These are phyloP conservation scores for Paspalum notatum DNA, from an alignment of 176 grass and related monocot species.

Conservation along the genomic window DNA sequence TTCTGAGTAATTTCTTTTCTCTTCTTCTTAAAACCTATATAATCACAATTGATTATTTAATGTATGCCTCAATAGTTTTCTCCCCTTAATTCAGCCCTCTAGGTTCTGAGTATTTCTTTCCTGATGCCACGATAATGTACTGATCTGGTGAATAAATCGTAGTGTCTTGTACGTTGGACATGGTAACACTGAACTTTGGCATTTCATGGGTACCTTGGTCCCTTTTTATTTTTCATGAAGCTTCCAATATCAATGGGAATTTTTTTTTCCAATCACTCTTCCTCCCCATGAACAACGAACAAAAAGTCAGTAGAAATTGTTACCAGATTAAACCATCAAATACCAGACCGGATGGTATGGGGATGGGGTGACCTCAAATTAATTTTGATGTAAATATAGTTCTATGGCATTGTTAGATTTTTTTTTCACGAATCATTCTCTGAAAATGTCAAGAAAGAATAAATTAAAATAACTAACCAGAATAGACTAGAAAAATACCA, in stretches of 20 bases:
- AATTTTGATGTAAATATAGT: no score
- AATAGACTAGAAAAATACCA: no score
- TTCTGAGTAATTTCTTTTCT: background rate
- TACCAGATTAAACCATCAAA: no score
- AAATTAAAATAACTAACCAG: no score
- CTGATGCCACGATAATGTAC: background rate
- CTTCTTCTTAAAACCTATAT: no score
- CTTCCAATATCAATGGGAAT: background rate
- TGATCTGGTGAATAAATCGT: background rate
- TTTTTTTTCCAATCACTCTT: background rate
- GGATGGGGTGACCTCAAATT: no score
- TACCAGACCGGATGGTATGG: no score
- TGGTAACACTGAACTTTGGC: background rate
- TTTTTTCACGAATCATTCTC: no score
- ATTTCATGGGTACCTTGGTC: background rate
- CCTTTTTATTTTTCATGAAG: background rate
- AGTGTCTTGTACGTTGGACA: background rate
- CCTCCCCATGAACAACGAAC: background rate
- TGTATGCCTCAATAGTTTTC: background rate
- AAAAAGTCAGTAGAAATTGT: no score
- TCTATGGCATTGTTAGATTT: no score
- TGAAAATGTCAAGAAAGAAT: no score
- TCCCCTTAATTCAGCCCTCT: background rate
- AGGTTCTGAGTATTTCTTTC: background rate
- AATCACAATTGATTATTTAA: background rate